A percentile compares a stretch with the other conserved stretches of the same genome.
These are phyloP conservation scores for Penicillium robsamsonii DNA, from an alignment of 495 filamentous ascomycete species.

Conservation along the genomic window DNA sequence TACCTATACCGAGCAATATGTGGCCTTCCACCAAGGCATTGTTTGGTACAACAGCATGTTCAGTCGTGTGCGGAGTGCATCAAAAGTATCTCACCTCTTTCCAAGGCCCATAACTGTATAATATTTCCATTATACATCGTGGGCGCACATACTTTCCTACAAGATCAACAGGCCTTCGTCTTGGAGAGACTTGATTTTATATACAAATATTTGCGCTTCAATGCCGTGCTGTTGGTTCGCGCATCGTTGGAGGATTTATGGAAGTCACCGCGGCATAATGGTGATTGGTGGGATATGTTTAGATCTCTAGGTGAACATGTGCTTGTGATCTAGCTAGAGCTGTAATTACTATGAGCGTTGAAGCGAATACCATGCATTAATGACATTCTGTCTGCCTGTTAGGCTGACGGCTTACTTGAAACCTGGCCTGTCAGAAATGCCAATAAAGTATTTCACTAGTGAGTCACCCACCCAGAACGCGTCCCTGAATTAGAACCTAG, in stretches of 20 bases:
- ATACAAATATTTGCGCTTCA: slow-evolving; percentile 16
- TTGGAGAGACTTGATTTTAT: slow-evolving; percentile 18
- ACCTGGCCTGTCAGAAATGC: neutral
- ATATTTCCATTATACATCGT: slow-evolving; percentile 23
- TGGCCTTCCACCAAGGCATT: slow-evolving; percentile 18
- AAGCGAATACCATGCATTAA: neutral
- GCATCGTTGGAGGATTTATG: slow-evolving; percentile 15
- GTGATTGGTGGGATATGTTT: slow-evolving; percentile 19
- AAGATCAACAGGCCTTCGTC: slow-evolving; percentile 15
- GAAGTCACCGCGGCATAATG: slow-evolving; percentile 13
- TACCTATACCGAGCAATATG: slow-evolving; percentile 23
- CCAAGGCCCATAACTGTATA: slow-evolving; percentile 22
- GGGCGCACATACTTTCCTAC: slow-evolving; percentile 19
- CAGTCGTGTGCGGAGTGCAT: slow-evolving; percentile 18
- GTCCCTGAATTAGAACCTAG: no score
- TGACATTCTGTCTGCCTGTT: neutral
- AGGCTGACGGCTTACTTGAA: neutral
- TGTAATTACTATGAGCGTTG: slow-evolving; percentile 4
- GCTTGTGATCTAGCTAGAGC: slow-evolving; percentile 14
- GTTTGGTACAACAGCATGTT: slow-evolving; percentile 22
- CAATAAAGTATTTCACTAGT: no score
- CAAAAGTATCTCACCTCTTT: slow-evolving; percentile 14
- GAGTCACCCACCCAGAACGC: no score
- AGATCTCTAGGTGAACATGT: slow-evolving; percentile 16
- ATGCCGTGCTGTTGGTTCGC: slow-evolving; percentile 16